Evolutionary conservation across 2,329 filamentous ascomycete genomes (phyloP), one percentile per base, ranked within the genome.

Genomic region (Penicillium sp.): DNA sequence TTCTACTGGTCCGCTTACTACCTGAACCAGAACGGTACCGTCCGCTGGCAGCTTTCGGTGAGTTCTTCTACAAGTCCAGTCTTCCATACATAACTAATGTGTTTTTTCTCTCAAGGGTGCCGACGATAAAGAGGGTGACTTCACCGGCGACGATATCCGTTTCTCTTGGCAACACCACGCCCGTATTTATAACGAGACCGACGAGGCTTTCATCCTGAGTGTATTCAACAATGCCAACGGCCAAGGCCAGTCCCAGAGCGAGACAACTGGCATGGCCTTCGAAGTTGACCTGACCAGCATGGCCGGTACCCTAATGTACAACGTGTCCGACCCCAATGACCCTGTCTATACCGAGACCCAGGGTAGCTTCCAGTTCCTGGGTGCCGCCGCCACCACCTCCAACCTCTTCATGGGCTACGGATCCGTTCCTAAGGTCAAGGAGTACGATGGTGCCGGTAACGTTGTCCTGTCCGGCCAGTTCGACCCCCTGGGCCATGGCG

Each of bases 1-100:
- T 54, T 53, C n/a, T 71, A 74, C 58, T 75, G 71, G 67, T 70
- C 69, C 7, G 71, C 63, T 1, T 72, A 66, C 43, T 70, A 71
- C 31, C 42, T 75, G 14, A 62, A 69, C 57, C 64, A 65, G 31
- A 66, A 74, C 6, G 67, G 67, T n/a, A 54, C 59, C 47, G 58
- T 66, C 27, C 54, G 66, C 21, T 65, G 63, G 61, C 55, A 54
- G 16, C 27, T 61, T n/a, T 42, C 51, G 13, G 55, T 58, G 25
- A 54, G 51, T 37, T 14, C 9, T 42, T 21, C n/a, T 11, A 13
- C 19, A 27, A 33, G 25, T 29, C 13, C 9, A 25, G 16, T 21
- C 11, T 25, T 45, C 21, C 31, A 33, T 33, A 25, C 10, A 16
- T n/a, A 6, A 31, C 52, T 42, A 49, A 48, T n/a, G 19, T 19